A percentile compares a stretch with the other conserved stretches of the same genome.
Conservation (phyloP, 208 protist species). For the Trichomonas vaginalis region DNA sequence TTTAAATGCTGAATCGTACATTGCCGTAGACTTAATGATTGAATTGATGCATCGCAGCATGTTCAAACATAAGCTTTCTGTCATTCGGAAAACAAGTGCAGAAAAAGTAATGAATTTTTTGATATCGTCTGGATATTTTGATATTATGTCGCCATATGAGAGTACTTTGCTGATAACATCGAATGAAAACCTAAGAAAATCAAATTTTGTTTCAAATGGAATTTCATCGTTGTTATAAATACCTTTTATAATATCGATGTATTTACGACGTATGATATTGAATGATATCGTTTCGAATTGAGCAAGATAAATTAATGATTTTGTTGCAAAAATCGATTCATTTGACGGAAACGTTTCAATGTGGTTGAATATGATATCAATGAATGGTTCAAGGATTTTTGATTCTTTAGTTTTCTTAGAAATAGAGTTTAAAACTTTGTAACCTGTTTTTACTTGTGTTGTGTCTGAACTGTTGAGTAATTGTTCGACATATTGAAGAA, state of each 20-base stretch:
- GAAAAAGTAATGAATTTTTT: neutral
- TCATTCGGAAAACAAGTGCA: neutral
- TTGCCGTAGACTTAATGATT: neutral
- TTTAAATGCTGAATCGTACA: neutral
- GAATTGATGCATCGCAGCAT: neutral
- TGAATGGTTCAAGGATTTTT: neutral
- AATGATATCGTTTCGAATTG: neutral
- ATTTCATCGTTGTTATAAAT: neutral
- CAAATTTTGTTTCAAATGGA: neutral
- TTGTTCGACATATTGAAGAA: neutral
- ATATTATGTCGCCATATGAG: neutral
- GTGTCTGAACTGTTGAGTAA: neutral
- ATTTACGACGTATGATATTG: neutral
- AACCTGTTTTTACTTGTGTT: neutral
- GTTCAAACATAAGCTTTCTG: neutral
- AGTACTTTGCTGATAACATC: neutral
- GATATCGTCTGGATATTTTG: neutral
- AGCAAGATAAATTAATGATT: neutral
- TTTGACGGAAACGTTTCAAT: neutral
- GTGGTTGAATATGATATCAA: neutral
- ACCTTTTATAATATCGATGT: neutral
- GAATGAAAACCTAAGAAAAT: neutral
- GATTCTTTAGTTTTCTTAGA: neutral
- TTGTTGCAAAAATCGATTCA: neutral
- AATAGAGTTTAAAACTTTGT: neutral